These are phyloP conservation scores for Phyllosticta citriasiana DNA, from an alignment of 2,329 filamentous ascomycete species.

Conservation along the genomic window DNA sequence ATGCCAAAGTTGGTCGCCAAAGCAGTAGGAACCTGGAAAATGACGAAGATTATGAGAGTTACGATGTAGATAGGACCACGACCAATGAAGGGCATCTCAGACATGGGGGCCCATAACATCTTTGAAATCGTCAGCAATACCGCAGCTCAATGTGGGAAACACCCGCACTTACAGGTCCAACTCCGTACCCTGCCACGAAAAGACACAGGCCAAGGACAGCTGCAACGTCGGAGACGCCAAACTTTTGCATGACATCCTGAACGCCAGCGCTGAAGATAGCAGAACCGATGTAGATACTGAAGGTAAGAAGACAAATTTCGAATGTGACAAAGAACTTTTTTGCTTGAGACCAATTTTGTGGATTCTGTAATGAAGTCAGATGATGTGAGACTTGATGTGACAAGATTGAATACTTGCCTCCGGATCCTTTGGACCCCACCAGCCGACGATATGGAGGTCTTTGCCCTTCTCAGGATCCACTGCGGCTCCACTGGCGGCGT, in stretches of 20 bases:
- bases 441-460: slow-evolving; percentile 41
- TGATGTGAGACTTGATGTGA: not conserved
- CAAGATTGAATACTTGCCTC: slow-evolving; percentile 16
- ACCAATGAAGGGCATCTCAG: slow-evolving; percentile 39
- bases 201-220: slow-evolving; percentile 36
- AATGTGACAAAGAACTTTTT: slow-evolving; percentile 38
- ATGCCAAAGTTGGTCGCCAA: slow-evolving; percentile 41
- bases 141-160: not conserved
- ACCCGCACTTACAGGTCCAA: slow-evolving; percentile 19
- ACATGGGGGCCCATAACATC: slow-evolving; percentile 34
- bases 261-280: slow-evolving; percentile 37
- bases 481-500: not conserved
- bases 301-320: slow-evolving; percentile 38
- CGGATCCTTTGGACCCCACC: slow-evolving; percentile 40
- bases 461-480: slow-evolving; percentile 44
- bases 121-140: not conserved
- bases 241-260: slow-evolving; percentile 24
- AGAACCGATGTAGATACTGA: slow-evolving; percentile 37
- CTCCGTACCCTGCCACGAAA: slow-evolving; percentile 22
- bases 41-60: slow-evolving; percentile 36
- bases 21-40: slow-evolving; percentile 37
- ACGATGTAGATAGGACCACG: slow-evolving; percentile 35
- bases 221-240: slow-evolving; percentile 29
- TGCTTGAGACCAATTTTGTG: slow-evolving; percentile 35
- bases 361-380: slow-evolving; percentile 25